Conservation (phyloP, 2,329 filamentous ascomycete genomes). For the Talaromyces sp. region DNA sequence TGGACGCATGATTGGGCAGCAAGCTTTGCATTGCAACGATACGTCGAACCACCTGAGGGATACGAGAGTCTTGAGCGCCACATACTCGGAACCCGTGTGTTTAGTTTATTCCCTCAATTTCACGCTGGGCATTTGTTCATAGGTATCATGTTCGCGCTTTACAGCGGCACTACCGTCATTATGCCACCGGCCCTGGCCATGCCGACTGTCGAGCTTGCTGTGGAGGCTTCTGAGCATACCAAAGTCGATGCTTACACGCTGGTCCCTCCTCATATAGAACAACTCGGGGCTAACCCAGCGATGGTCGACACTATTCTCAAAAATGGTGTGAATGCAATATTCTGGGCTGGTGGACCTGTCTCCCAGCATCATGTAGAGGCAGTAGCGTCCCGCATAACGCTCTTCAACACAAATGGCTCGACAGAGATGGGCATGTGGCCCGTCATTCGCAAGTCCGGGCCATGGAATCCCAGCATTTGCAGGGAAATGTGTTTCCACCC, state of each 20-base stretch:
- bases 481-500: slow-evolving; percentile 11
- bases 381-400: background rate
- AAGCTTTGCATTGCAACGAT: slow-evolving; percentile 9
- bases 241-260: slow-evolving; percentile 14
- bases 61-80: slow-evolving; percentile 16
- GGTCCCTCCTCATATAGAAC: slow-evolving; percentile 17
- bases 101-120: slow-evolving; percentile 18
- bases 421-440: slow-evolving; percentile 13
- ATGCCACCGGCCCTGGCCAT: slow-evolving; percentile 16
- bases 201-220: slow-evolving; percentile 4
- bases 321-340: background rate
- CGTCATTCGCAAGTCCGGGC: slow-evolving; percentile 8
- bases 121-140: slow-evolving; percentile 17
- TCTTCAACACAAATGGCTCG: slow-evolving; percentile 7
- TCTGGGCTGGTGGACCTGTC: slow-evolving; percentile 8
- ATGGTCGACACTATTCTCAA: slow-evolving; percentile 15
- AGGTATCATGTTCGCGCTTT: slow-evolving; percentile 15
- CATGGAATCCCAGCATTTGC: slow-evolving; percentile 6
- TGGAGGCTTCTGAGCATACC: slow-evolving; percentile 16
- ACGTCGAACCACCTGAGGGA: slow-evolving; percentile 16
- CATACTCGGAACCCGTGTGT: slow-evolving; percentile 12
- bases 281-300: slow-evolving; percentile 16
- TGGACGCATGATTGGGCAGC: slow-evolving; percentile 22
- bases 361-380: background rate
- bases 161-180: slow-evolving; percentile 15